Evolutionary conservation across 2,329 filamentous ascomycete species (phyloP), one percentile per base, ranked within the genome.

Genomic region (Pseudogymnoascus sp.): DNA sequence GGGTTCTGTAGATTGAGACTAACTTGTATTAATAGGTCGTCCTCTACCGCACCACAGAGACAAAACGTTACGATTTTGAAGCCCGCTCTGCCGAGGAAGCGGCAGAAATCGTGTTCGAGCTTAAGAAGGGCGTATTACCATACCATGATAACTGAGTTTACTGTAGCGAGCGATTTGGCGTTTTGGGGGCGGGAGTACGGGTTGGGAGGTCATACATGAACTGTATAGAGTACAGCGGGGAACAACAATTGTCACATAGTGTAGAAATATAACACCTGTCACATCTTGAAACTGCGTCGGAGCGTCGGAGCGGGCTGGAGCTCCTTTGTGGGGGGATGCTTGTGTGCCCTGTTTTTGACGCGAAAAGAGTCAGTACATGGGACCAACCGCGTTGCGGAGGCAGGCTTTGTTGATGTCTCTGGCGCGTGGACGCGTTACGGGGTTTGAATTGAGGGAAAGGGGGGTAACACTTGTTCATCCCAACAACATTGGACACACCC

Each of bases 21-120:
- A 40, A 21, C 21, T 59, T 50, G 40, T 53, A n/a, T 47, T 10
- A 7, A 40, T 63, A 87, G 84, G 77, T 87, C 24, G 79, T 91
- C 62, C 87, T 93, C 21, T 93, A 88, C 74, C 88, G 86, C 72
- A 85, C 87, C 59, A 84, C 86, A 1, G 90, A 93, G 76, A 87
- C 82, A 65, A 93, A 93, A 76, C 77, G 90, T 65, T 95, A 95
- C 74, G 90, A 95, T 68, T 95, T 95, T 73, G 90, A 93, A 75
- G 86, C 89, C n/a, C 84, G 82, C 67, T 88, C 80, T 67, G 79
- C 82, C 10, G 84, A 86, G 31, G 89, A 93, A 75, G 90, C 90
- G 47, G 79, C 83, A n/a, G 88, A 91, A 72, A 91, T 95, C 72
- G 89, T 93, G 29, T 81, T 78, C 64, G 89, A 92, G 76, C 84